Base-by-base conservation (phyloP, 495 filamentous ascomycete genomes). In the Hypoxylon subgilvum region DNA sequence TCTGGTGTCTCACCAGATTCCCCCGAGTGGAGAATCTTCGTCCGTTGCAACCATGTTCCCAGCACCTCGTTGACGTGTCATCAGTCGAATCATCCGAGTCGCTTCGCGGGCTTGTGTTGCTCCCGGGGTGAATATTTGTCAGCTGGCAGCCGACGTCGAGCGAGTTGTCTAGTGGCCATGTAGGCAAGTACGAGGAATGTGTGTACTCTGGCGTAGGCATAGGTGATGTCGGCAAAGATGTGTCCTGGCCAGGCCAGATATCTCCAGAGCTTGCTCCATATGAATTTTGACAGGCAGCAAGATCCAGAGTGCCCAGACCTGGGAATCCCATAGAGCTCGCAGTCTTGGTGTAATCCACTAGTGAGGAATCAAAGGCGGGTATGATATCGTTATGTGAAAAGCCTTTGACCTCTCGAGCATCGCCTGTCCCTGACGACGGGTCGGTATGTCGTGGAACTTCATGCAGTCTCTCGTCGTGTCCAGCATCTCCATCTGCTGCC, bases 1-100 rank as follows among this genome's bases (percentile, higher is more conserved):
- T 79, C 63, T 91, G 88, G 65, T 91, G 88, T 38, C 88, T 79
- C 10, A 91, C 75, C 0, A 91, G 75, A 57, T 91, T 91, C 77
- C 87, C 89, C 62, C 90, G 90, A 5, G 88, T 91, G 2, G 86
- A 89, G 66, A 91, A 91, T 63, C 88, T 82, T 12, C 87, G 83
- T 19, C 88, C 88, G 65, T 90, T 89, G 76, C 88, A 91, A 6
- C 87, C 88, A 63, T 91, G 88, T 19, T 91, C 88, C 85, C 86
- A 91, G 12, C 42, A 45, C 12, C 25, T 7, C 7, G 27, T 45
- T 10, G 42, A 45, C 3, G 40, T 4, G n/a, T 43, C 40, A 22
- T 43, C 40, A 17, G 6, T 14, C 19, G 10, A 14, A 7, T 28
- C 21, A 2, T 27, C 40, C 13, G 21, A n/a, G 8, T 3, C 13